phyloP scores from a whole-genome alignment of 768 basidiomycete genomes.

The Mrakia frigida region DNA sequence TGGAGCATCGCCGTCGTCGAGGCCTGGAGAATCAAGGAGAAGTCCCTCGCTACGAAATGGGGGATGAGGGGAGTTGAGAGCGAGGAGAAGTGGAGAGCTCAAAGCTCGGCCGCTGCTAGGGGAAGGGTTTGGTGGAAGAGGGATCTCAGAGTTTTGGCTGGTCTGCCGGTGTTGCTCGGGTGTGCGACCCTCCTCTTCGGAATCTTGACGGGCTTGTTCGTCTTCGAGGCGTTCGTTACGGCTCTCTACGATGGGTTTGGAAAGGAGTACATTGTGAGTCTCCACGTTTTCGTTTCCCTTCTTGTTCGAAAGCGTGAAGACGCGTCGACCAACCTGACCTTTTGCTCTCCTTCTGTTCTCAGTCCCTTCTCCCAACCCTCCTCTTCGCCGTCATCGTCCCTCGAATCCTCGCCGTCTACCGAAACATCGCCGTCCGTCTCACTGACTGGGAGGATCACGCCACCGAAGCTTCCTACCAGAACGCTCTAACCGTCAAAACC shows the following conservation, averaged over 20 bases:
- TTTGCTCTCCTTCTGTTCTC: background rate
- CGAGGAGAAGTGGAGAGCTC: constrained; percentile 13
- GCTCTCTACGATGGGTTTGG: constrained; percentile 85
- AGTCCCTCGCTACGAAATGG: constrained; percentile 73
- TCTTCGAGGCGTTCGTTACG: constrained; percentile 81
- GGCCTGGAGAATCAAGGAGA: constrained; percentile 83
- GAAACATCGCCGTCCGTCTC: constrained; percentile 49
- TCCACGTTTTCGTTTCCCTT: background rate
- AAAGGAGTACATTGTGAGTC: constrained; percentile 65
- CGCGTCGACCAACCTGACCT: background rate
- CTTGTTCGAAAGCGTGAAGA: background rate
- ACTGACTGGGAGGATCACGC: constrained; percentile 90
- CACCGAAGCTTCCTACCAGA: constrained; percentile 67
- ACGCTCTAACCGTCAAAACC: constrained; percentile 80
- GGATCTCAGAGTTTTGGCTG: constrained; percentile 62
- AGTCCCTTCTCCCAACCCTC: constrained; percentile 78
- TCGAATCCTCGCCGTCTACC: constrained; percentile 67
- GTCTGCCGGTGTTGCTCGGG: constrained; percentile 56
- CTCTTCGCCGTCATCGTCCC: constrained; percentile 78
- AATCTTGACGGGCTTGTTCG: constrained; percentile 65
- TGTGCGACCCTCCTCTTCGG: constrained; percentile 35
- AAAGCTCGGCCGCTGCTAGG: constrained; percentile 8
- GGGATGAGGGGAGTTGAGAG: constrained; percentile 63
- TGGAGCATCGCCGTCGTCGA: constrained; percentile 87
- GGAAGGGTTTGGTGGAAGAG: constrained; percentile 61